These are phyloP conservation scores for Plasmodium vivax DNA, from an alignment of 169 alveolate species.

Conservation along the genomic window DNA sequence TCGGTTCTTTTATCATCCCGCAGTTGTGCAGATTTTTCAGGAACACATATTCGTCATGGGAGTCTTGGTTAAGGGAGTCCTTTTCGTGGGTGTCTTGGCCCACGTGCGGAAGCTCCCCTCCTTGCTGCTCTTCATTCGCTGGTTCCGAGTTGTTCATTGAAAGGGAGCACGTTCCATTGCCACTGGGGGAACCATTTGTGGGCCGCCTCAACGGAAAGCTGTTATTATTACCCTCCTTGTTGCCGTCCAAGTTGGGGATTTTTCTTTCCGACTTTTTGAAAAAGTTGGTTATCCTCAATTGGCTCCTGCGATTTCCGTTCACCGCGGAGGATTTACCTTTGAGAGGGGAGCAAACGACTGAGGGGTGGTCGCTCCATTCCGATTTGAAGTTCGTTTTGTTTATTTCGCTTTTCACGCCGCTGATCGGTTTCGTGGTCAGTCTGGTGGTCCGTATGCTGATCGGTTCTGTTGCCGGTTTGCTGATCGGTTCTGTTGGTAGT, in stretches of 20 bases:
- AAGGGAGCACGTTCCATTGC: background rate
- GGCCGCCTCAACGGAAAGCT: background rate
- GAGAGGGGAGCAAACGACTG: background rate
- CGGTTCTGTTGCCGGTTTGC: too few species aligned
- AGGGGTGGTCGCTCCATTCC: background rate
- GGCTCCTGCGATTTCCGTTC: background rate
- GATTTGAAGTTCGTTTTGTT: background rate
- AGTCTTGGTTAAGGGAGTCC: background rate
- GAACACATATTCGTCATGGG: slow-evolving; percentile 4
- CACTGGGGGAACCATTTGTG: background rate
- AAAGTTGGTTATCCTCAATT: slow-evolving; percentile 39
- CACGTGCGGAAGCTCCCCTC: background rate
- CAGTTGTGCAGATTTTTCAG: background rate
- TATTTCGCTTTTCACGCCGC: background rate
- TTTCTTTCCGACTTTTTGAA: slow-evolving; percentile 22
- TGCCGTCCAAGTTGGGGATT: background rate
- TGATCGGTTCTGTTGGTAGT: too few species aligned
- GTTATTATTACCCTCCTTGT: background rate
- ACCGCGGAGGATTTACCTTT: background rate
- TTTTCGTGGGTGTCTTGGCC: background rate
- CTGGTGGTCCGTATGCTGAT: background rate
- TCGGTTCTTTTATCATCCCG: background rate
- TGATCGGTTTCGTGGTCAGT: background rate
- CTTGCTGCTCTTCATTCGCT: background rate
- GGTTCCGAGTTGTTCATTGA: background rate